Evolutionary conservation across 2,329 filamentous ascomycete species (phyloP), one percentile per base, ranked within the genome.

Genomic region (Xylaria sp.): DNA sequence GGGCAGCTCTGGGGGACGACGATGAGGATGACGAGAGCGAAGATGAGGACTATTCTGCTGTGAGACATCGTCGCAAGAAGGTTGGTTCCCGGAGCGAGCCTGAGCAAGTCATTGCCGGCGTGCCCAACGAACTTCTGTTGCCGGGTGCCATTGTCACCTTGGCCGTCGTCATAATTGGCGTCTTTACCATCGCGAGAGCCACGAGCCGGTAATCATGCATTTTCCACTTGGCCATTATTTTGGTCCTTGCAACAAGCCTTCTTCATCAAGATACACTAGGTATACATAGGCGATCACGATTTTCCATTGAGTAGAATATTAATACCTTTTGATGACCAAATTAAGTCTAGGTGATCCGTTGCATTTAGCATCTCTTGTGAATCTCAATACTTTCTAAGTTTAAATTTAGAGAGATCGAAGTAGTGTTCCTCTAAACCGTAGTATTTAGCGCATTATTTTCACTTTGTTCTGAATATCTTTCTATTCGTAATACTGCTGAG

Each of bases 91-190:
- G 75, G 77, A 76, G 75, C 17, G 80, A 86, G 58, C 84, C 88
- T 61, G 88, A 94, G 63, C 92, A 96, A 78, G 81, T 97, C 61
- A 94, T 99, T 73, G 85, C 89, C 2, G 95, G 95, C 57, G 91
- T 99, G 35, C 93, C 95, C 8, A 99, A 99, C 74, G 95, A 99
- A 73, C 82, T 98, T 57, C 83, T 99, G 17, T 85, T 98, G 43
- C 95, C 95, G 0, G 95, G 95, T 68, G 95, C 95, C 19, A 94
- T 99, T 75, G 93, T 95, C 60, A 94, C 94, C n/a, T 80, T 99
- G 73, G 95, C 94, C 9, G 92, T 96, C 45, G 94, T 97, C 38
- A 97, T 99, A 77, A 84, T 96, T 42, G 92, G 92, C 68, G 94
- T 98, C 11, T 99, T 99, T 79, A 89, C 93, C 43, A 87, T 99